A percentile compares a stretch with the other conserved stretches of the same genome.
Evolutionary conservation across 2,329 filamentous ascomycete species (phyloP).

Genomic region (Trichoderma brevicompactum): DNA sequence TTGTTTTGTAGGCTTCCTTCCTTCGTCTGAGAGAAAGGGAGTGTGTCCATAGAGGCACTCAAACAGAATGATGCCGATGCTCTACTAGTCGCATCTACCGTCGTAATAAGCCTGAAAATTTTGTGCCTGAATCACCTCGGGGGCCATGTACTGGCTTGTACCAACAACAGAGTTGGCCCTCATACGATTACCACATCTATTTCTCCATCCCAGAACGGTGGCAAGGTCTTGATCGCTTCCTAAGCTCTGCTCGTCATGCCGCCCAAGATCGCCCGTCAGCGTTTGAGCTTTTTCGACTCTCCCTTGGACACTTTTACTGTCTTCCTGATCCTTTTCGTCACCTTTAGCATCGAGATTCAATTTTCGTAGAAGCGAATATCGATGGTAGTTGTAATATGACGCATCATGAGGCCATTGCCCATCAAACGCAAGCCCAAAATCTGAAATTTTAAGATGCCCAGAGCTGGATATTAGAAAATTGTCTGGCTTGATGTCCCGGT

Average conservation of each 20-base stretch:
- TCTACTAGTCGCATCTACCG: constrained; percentile 96
- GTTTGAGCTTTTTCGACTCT: constrained; percentile 42
- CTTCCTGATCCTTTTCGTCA: constrained; percentile 70
- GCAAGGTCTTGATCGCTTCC: constrained; percentile 39
- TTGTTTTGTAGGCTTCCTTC: constrained; percentile 78
- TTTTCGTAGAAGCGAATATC: constrained; percentile 77
- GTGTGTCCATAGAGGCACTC: constrained; percentile 94
- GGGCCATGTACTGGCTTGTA: constrained; percentile 98
- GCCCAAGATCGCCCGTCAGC: constrained; percentile 40
- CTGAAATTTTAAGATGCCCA: constrained; percentile 92
- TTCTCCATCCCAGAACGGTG: constrained; percentile 69
- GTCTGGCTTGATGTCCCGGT: constrained; percentile 95
- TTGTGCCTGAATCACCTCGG: constrained; percentile 73
- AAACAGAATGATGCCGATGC: constrained; percentile 89
- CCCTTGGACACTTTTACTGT: constrained; percentile 47
- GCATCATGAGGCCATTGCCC: constrained; percentile 94
- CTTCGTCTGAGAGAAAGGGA: constrained; percentile 82
- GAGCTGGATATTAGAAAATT: constrained; percentile 91
- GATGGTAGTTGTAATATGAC: constrained; percentile 80
- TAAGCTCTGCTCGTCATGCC: constrained; percentile 41
- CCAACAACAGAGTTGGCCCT: constrained; percentile 87
- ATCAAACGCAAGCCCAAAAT: constrained; percentile 94
- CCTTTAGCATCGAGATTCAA: constrained; percentile 75
- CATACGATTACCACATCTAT: constrained; percentile 68
- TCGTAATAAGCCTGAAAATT: constrained; percentile 74